Evolutionary conservation across 768 basidiomycete species (phyloP), one percentile per base, ranked within the genome.

Genomic region (Tremella fuciformis): DNA sequence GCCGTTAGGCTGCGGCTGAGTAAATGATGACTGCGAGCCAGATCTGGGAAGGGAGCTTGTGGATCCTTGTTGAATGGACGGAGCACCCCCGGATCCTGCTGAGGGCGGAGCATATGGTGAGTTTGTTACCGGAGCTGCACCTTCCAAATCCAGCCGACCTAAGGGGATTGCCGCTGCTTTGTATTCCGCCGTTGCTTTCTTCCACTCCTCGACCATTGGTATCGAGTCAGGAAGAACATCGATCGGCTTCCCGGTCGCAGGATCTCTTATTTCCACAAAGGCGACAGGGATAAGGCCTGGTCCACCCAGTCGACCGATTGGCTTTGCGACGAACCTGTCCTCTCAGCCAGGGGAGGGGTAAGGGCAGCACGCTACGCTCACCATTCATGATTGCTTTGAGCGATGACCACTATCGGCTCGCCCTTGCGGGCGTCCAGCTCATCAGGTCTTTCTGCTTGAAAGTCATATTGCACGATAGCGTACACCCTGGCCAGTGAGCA

Each of bases 371-470:
- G 60, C n/a, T 6, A 34, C 4, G 29, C 77, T 52, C 37, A 78
- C 96, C 96, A 99, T 77, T 99, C 96, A 64, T 91, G 90, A 73
- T 98, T 99, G n/a, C 93, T 97, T 77, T 98, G 96, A 0, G 96
- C 96, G 57, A 98, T 96, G 60, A 99, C 91, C 16, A 93, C 88
- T 73, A 99, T 89, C 8, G 89, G 83, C 70, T 99, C 96, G 37
- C 93, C 94, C 0, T 86, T 84, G 70, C 88, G 91, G 1, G 94
- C 94, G 60, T 94, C 93, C 47, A 99, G 85, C 72, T 99, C 96
- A 74, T 99, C 96, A 3, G 89, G 84, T 46, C 96, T 84, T 77
- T 99, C 96, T n/a, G 96, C 93, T 13, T 81, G 76, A 67, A 99
- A 99, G 71, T 98, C 93, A 71, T 97, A 94, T 61, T 91, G 83